Evolutionary conservation across 441 rosid genomes (phyloP), one percentile per base, ranked within the genome.

Genomic region (Dalechampia spathulata): DNA sequence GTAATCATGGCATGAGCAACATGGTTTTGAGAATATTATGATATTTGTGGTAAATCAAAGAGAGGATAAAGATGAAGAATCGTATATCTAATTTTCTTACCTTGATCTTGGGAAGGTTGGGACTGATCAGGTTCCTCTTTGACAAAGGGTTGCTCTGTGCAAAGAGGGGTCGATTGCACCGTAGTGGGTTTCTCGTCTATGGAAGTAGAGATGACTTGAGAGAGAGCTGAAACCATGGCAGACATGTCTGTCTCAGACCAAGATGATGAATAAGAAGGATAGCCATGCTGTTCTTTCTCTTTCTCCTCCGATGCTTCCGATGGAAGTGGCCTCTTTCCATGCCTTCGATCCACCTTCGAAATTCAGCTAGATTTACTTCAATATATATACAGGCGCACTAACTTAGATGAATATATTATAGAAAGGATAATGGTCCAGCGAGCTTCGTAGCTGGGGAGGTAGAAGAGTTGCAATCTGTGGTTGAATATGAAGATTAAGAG

Each of bases 281-380:
- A 66, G 52, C 43, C 55, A 22, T 60, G 40, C 1, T 26, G 60
- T 52, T 64, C 66, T 32, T 66, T 70, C 42, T 72, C 75, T 58
- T 70, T 76, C 75, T 78, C 81, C 82, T 76, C 76, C 72, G 96
- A 78, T 74, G 91, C 61, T 79, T 90, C 85, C 71, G 67, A 58
- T 73, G 86, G 88, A 78, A 79, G 79, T 55, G 84, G 76, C 70
- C 87, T 76, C 75, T 90, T 87, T 72, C 98, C 98, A 90, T 90
- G 78, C 76, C 91, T 69, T 43, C 80, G 95, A 90, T 90, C 96
- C 97, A 87, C 97, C 69, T 80, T 90, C 51, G 39, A 5, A n/a
- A n/a, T n/a, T n/a, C n/a, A n/a, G n/a, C n/a, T n/a, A n/a, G n/a
- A n/a, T n/a, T n/a, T n/a, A n/a, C n/a, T n/a, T n/a, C n/a, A n/a